phyloP scores from a whole-genome alignment of 768 basidiomycete species.

The Tulasnella sp. region DNA sequence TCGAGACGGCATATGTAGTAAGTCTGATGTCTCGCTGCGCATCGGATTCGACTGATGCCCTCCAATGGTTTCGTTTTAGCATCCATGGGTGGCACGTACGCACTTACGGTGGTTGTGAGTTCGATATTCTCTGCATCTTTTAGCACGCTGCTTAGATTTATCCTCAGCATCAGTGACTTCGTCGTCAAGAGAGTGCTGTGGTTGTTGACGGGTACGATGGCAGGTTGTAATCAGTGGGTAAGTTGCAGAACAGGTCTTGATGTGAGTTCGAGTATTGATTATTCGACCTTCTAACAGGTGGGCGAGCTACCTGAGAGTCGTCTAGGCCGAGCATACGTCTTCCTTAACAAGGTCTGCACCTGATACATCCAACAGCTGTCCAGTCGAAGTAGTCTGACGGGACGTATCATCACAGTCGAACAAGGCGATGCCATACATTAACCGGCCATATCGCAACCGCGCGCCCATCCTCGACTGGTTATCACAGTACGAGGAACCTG shows the following conservation, averaged over 20 bases:
- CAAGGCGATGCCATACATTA: slow-evolving; percentile 50
- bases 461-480: slow-evolving; percentile 35
- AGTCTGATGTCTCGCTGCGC: slow-evolving; percentile 23
- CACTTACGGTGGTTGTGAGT: slow-evolving; percentile 50
- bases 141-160: background rate
- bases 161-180: slow-evolving; percentile 33
- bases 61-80: too few species aligned
- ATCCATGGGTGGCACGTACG: slow-evolving; percentile 46
- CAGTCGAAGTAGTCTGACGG: background rate
- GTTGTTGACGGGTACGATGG: slow-evolving; percentile 45
- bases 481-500: slow-evolving; percentile 48
- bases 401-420: slow-evolving; percentile 30
- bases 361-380: background rate
- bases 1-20: slow-evolving; percentile 42
- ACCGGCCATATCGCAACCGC: slow-evolving; percentile 42
- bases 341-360: slow-evolving; percentile 41
- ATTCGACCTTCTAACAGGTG: slow-evolving; percentile 26
- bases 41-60: too few species aligned
- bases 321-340: slow-evolving; percentile 51
- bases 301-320: slow-evolving; percentile 44
- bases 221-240: slow-evolving; percentile 54
- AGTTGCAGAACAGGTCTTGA: slow-evolving; percentile 3
- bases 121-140: background rate
- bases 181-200: slow-evolving; percentile 49
- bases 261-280: background rate